phyloP scores from a whole-genome alignment of 2,329 filamentous ascomycete genomes.

The Trichoderma asperellum region DNA sequence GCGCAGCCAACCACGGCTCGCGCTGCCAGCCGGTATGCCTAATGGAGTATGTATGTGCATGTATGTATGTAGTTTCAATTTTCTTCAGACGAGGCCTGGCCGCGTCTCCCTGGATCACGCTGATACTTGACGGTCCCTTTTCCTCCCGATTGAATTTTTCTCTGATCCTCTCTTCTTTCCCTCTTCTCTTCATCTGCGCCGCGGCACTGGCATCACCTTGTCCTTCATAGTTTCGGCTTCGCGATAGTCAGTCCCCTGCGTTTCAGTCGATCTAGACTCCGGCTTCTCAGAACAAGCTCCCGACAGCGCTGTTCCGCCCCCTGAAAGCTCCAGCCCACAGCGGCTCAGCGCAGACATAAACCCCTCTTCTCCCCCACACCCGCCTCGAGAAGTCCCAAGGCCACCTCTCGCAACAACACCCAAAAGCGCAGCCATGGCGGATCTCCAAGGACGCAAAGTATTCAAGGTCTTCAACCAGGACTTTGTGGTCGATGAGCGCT shows the following conservation, averaged over 20 bases:
- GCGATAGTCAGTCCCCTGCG: not conserved
- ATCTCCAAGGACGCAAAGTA: slow-evolving; percentile 71
- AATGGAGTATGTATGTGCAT: not conserved
- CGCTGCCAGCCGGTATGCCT: not conserved
- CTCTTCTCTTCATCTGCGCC: not conserved
- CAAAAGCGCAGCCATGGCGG: slow-evolving; percentile 40
- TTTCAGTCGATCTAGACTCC: not conserved
- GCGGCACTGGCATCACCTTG: not conserved
- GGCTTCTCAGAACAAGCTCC: not conserved
- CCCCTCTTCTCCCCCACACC: slow-evolving; percentile 22
- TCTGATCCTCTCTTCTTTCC: not conserved
- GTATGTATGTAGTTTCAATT: not conserved
- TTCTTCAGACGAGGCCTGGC: not conserved
- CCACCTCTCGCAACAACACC: slow-evolving; percentile 5
- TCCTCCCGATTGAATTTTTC: not conserved
- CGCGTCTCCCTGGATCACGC: slow-evolving; percentile 19
- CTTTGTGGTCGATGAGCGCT: slow-evolving; percentile 97
- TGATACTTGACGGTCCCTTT: not conserved
- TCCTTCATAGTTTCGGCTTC: not conserved
- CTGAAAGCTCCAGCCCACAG: slow-evolving; percentile 12
- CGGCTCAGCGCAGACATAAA: slow-evolving; percentile 15
- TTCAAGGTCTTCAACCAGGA: slow-evolving; percentile 99
- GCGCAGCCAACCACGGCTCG: slow-evolving; percentile 18
- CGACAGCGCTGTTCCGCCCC: slow-evolving; percentile 13
- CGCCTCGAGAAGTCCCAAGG: not conserved